Percentiles rank a stretch among this genome's conserved stretches.
Conservation (phyloP, 225 moss, liverwort and hornwort genomes). For the Pseudoscleropodium purum region DNA sequence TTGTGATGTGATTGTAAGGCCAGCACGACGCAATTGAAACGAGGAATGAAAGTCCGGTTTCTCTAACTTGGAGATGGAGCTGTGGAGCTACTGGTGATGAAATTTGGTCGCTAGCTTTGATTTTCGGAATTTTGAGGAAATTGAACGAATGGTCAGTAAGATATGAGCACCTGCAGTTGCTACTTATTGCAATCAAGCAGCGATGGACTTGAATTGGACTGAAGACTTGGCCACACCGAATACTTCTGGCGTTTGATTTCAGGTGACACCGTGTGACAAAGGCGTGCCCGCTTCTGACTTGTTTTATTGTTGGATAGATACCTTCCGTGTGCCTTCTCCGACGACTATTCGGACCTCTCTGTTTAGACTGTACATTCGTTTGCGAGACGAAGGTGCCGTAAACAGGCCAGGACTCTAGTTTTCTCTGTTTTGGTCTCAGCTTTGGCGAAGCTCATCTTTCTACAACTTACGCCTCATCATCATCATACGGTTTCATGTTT, state of each 20-base stretch:
- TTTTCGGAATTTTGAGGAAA: neutral
- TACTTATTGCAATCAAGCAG: neutral
- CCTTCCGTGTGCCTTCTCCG: neutral
- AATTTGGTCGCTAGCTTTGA: neutral
- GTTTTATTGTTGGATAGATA: neutral
- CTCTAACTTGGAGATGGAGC: neutral
- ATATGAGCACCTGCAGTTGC: neutral
- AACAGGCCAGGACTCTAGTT: neutral
- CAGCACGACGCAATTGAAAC: neutral
- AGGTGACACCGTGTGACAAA: neutral
- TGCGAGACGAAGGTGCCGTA: neutral
- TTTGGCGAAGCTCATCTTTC: neutral
- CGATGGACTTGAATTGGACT: neutral
- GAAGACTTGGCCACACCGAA: neutral
- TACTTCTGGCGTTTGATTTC: neutral
- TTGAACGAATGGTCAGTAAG: neutral
- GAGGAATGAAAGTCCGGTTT: neutral
- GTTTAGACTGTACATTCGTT: neutral
- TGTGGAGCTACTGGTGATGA: neutral
- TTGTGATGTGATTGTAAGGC: neutral
- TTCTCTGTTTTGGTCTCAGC: neutral
- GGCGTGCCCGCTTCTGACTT: neutral
- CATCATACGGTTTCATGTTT: neutral
- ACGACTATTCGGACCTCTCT: neutral
- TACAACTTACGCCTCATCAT: neutral